Evolutionary conservation across 805 yeast species (phyloP), one percentile per base, ranked within the genome.

Genomic region (Yamadazyma kitorensis): DNA sequence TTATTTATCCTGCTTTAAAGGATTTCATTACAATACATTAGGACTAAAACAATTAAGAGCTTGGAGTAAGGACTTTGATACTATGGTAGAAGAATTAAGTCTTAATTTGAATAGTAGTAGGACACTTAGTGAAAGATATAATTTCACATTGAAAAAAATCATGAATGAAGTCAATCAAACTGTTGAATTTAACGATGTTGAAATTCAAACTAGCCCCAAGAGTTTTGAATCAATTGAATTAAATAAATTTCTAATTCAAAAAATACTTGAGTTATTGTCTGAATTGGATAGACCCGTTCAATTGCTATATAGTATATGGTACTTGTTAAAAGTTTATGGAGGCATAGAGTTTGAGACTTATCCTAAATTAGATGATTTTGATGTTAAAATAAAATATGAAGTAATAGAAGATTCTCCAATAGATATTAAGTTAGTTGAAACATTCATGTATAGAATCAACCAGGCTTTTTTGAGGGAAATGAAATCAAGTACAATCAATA

Each of bases 11-110:
- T 24, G 30, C n/a, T 29, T 34, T 13, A 29, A 29, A 16, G 19
- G n/a, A 5, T 64, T 60, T 27, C 33, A 36, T n/a, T 39, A 36
- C 26, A 30, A 24, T 2, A 14, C 30, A 5, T 24, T 29, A 17
- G 70, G 59, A 1, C 47, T 67, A 29, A 33, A 44, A 17, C 61
- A 59, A 28, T 44, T 65, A 28, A 44, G 43, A 16, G 43, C 48
- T 6, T 63, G 68, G 68, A 48, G 57, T 36, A 63, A 67, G 5
- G 68, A 63, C 31, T 41, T 62, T n/a, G 45, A 44, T 4, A 17
- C 31, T 4, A 27, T 58, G 35, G 32, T 47, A 16, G 27, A 29
- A 3, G 40, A 41, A 11, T 25, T 36, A 10, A 34, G 41, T 4
- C 8, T 31, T 2, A 25, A 28, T 28, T 32, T 32, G 8, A 27